Conservation (phyloP, 768 basidiomycete genomes). For the Lentinus brumalis region DNA sequence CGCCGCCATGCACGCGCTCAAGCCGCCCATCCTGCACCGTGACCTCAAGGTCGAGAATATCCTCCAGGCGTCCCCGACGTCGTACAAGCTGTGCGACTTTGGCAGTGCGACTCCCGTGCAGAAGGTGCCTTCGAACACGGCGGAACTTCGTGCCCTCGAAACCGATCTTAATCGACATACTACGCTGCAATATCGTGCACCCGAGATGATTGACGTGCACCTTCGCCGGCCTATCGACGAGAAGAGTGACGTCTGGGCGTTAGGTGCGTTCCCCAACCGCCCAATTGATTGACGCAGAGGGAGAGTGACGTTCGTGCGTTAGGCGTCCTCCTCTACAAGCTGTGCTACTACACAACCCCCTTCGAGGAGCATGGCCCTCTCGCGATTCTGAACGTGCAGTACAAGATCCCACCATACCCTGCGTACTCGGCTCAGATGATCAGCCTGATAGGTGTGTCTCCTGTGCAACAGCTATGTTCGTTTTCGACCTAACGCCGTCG, state of each 20-base stretch:
- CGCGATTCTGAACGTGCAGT: constrained; percentile 96
- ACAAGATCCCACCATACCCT: constrained; percentile 87
- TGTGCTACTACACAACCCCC: constrained; percentile 99
- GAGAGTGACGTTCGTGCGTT: constrained; percentile 98
- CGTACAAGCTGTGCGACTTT: constrained; percentile 97
- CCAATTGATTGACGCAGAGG: too few species aligned
- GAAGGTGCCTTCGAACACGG: constrained; percentile 72
- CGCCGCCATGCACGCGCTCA: constrained; percentile 92
- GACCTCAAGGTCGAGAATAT: constrained; percentile 99
- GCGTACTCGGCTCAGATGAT: constrained; percentile 85
- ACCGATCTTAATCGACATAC: constrained; percentile 93
- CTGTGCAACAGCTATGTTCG: not conserved
- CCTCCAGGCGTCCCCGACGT: constrained; percentile 79
- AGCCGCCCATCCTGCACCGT: constrained; percentile 89
- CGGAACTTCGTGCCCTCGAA: constrained; percentile 87
- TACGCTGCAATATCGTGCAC: constrained; percentile 96
- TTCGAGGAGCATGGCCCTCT: constrained; percentile 98
- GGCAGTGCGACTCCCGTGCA: constrained; percentile 85
- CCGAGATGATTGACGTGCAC: constrained; percentile 96
- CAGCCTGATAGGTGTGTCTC: constrained; percentile 69
- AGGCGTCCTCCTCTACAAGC: constrained; percentile 94
- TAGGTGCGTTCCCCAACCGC: too few species aligned
- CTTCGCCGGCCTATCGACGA: constrained; percentile 84
- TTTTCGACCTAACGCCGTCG: not conserved
- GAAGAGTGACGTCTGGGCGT: constrained; percentile 97